These are phyloP conservation scores for Hanseniaspora gamundiae DNA, from an alignment of 1,139 yeast species.

Conservation along the genomic window DNA sequence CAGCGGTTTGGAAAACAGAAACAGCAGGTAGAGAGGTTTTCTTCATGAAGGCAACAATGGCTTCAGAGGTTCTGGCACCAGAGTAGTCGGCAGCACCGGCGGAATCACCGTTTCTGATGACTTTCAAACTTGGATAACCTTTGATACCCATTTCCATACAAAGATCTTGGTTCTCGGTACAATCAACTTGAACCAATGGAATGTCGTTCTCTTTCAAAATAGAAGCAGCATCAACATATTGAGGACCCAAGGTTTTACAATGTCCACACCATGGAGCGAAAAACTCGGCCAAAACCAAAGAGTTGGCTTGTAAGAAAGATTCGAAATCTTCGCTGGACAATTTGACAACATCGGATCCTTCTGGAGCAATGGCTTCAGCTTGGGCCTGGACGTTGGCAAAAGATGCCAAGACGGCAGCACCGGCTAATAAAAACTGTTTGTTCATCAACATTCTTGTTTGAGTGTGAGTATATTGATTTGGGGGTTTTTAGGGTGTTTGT, in stretches of 20 bases:
- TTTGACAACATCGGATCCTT: slow-evolving; percentile 80
- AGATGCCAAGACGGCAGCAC: slow-evolving; percentile 17
- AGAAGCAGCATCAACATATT: slow-evolving; percentile 78
- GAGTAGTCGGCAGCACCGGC: slow-evolving; percentile 46
- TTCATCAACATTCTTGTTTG: background rate
- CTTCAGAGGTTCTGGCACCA: slow-evolving; percentile 75
- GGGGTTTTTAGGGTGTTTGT: too few species aligned
- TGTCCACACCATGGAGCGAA: slow-evolving; percentile 99
- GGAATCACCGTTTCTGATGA: slow-evolving; percentile 53
- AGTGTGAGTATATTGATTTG: too few species aligned
- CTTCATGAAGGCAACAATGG: slow-evolving; percentile 68
- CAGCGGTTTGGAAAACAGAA: slow-evolving; percentile 35
- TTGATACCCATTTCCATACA: slow-evolving; percentile 64
- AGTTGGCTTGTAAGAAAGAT: slow-evolving; percentile 54
- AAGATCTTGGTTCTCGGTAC: slow-evolving; percentile 74
- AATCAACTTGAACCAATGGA: slow-evolving; percentile 82
- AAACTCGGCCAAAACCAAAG: slow-evolving; percentile 84
- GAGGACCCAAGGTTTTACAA: slow-evolving; percentile 90
- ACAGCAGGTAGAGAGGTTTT: slow-evolving; percentile 81
- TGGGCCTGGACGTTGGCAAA: slow-evolving; percentile 15
- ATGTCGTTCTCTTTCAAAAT: slow-evolving; percentile 47
- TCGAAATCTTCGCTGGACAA: slow-evolving; percentile 53
- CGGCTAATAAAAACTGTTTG: slow-evolving; percentile 3
- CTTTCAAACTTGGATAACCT: slow-evolving; percentile 89
- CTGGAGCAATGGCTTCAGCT: slow-evolving; percentile 49